Conservation (phyloP, 2,329 filamentous ascomycete genomes). For the Capronia epimyces region DNA sequence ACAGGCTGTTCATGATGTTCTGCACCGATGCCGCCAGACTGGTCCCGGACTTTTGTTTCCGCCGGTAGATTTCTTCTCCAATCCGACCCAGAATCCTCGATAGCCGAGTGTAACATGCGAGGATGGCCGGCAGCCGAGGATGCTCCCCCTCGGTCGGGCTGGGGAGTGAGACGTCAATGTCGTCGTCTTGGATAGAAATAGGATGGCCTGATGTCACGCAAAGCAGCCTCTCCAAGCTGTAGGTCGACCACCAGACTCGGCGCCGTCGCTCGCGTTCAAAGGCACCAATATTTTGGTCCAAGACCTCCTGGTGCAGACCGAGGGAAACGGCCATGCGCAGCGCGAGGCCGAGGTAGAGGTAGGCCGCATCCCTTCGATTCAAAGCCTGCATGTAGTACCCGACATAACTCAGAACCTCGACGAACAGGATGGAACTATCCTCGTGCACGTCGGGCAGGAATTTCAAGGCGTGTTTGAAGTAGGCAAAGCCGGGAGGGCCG, state of each 20-base stretch:
- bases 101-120: slow-evolving; percentile 50
- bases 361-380: slow-evolving; percentile 53
- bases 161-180: slow-evolving; percentile 44
- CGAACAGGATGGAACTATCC: slow-evolving; percentile 50
- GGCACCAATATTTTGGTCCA: slow-evolving; percentile 37
- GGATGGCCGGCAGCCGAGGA: slow-evolving; percentile 42
- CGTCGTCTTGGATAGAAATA: slow-evolving; percentile 51
- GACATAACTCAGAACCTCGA: slow-evolving; percentile 51
- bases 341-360: slow-evolving; percentile 51
- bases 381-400: slow-evolving; percentile 56
- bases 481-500: slow-evolving; percentile 52
- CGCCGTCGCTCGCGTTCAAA: slow-evolving; percentile 47
- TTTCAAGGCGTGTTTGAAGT: slow-evolving; percentile 49
- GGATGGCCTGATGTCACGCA: slow-evolving; percentile 53
- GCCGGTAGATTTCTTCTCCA: slow-evolving; percentile 47
- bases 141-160: slow-evolving; percentile 34
- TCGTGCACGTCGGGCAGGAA: slow-evolving; percentile 54
- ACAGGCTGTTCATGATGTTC: slow-evolving; percentile 47
- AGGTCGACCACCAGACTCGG: slow-evolving; percentile 54
- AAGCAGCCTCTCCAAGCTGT: slow-evolving; percentile 50
- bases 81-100: slow-evolving; percentile 51
- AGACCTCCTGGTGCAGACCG: slow-evolving; percentile 52
- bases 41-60: slow-evolving; percentile 43
- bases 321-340: slow-evolving; percentile 54
- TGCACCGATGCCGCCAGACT: slow-evolving; percentile 50